Evolutionary conservation across 1,284 basidiomycete species (phyloP), one percentile per base, ranked within the genome.

Genomic region (Bondarzewia mesenterica): DNA sequence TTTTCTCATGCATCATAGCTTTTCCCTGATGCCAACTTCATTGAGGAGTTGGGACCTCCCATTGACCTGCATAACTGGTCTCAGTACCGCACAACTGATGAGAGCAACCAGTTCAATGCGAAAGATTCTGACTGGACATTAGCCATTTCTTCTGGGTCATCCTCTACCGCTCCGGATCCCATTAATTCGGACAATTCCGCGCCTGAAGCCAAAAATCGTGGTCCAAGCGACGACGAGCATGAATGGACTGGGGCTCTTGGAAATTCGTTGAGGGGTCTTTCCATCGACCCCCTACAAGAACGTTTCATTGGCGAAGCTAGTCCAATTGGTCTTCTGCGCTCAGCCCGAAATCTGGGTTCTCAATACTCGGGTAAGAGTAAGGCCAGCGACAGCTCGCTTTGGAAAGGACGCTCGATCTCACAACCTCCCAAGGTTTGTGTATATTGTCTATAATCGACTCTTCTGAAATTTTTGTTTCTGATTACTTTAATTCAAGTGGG

Each of bases 291-390:
- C 0, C 54, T 52, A 2, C 62, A 70, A 2, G 65, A 69, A 29
- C 70, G 82, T 7, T 89, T 85, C 62, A 82, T 84, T 53, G 86
- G 86, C 1, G 83, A 86, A 58, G 82, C 82, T 1, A 87, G 84
- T 46, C 78, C 78, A 3, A 73, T 79, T 1, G 77, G 77, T 65
- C 72, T 89, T 8, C 66, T 89, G 41, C 77, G 77, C 38, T 73
- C 76, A 2, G 80, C 85, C 15, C 72, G 86, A 20, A 77, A 80
- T 48, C 64, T 87, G 16, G 87, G 85, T 60, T 73, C 77, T 36
- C 77, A 80, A 52, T 75, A 70, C 22, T 70, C 72, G 1, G 73
- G 74, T 20, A 38, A 14, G 5, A n/a, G n/a, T n/a, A 43, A 26
- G 10, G 36, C 52, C 41, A 58, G 46, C 53, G 60, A 32, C 10